Evolutionary conservation across 345 rosid genomes (phyloP).

Genomic region (Laguncularia racemosa): DNA sequence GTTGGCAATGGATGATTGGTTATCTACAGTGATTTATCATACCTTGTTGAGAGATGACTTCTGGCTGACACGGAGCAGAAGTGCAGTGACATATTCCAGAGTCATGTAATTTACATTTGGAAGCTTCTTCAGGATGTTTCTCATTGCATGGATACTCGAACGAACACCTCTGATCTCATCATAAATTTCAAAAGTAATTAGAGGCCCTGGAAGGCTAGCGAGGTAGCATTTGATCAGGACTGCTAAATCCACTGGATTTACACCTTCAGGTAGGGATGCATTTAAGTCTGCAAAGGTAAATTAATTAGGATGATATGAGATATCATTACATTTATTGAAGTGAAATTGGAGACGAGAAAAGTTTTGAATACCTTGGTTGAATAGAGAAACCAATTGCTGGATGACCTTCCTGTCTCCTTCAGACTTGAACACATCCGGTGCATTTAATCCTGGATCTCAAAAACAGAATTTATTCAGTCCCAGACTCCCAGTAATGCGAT

Average conservation of each 20-base stretch:
- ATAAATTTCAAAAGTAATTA: constrained; percentile 75
- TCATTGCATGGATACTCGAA: constrained; percentile 56
- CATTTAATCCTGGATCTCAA: constrained; percentile 48
- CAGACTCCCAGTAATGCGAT: too few species aligned
- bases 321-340: neutral
- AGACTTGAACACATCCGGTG: constrained; percentile 60
- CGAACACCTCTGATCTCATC: constrained; percentile 68
- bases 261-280: constrained; percentile 69
- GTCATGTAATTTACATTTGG: constrained; percentile 83
- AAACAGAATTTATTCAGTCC: too few species aligned
- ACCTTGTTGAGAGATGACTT: constrained; percentile 84
- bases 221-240: constrained; percentile 73
- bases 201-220: constrained; percentile 89
- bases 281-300: constrained; percentile 41
- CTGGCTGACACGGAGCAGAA: constrained; percentile 74
- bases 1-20: neutral
- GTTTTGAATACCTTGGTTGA: constrained; percentile 56
- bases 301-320: constrained; percentile 7
- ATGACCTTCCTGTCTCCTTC: constrained; percentile 72
- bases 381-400: constrained; percentile 68
- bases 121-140: constrained; percentile 71
- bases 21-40: neutral
- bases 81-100: constrained; percentile 73
- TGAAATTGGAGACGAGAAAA: constrained; percentile 1
- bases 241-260: constrained; percentile 67